Evolutionary conservation across 345 rosid genomes (phyloP).

Genomic region (Ceriops zippeliana): DNA sequence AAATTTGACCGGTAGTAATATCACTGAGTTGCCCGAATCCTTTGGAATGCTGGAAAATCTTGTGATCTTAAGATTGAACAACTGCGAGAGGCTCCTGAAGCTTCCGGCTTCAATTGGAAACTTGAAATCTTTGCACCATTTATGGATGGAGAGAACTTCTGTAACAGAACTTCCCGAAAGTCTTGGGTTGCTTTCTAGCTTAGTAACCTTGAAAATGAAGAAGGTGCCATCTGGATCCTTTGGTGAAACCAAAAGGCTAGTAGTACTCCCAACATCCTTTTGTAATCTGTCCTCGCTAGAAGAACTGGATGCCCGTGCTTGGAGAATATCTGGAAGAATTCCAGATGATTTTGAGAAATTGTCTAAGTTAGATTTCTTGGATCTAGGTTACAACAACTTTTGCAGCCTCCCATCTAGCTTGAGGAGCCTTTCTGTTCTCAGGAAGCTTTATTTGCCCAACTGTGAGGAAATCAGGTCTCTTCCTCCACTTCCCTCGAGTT

Average conservation of each 20-base stretch:
- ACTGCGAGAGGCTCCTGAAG: constrained; percentile 32
- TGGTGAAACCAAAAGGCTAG: background rate
- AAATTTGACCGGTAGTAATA: constrained; percentile 14
- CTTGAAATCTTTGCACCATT: constrained; percentile 31
- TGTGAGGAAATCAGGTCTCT: constrained; percentile 39
- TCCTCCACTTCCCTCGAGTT: constrained; percentile 49
- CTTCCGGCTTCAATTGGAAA: constrained; percentile 46
- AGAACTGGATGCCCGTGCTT: constrained; percentile 44
- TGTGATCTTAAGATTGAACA: constrained; percentile 21
- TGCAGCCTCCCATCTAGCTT: constrained; percentile 49
- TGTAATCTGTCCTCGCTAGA: constrained; percentile 29
- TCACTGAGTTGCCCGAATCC: constrained; percentile 49
- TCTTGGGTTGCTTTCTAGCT: constrained; percentile 43
- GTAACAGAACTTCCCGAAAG: constrained; percentile 37
- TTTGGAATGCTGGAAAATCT: constrained; percentile 47
- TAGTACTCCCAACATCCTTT: constrained; percentile 36
- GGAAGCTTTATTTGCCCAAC: constrained; percentile 24
- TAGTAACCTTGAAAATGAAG: constrained; percentile 36
- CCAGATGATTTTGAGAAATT: constrained; percentile 50
- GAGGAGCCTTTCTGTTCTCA: constrained; percentile 37
- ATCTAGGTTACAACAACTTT: constrained; percentile 37
- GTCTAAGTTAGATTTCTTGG: constrained; percentile 30
- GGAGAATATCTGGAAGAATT: constrained; percentile 41
- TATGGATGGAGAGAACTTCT: constrained; percentile 42
- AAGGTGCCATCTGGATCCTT: constrained; percentile 22